Percentiles rank a stretch among this genome's conserved stretches.
Evolutionary conservation across 2,329 filamentous ascomycete genomes (phyloP).

Genomic region (Cercospora canescens): DNA sequence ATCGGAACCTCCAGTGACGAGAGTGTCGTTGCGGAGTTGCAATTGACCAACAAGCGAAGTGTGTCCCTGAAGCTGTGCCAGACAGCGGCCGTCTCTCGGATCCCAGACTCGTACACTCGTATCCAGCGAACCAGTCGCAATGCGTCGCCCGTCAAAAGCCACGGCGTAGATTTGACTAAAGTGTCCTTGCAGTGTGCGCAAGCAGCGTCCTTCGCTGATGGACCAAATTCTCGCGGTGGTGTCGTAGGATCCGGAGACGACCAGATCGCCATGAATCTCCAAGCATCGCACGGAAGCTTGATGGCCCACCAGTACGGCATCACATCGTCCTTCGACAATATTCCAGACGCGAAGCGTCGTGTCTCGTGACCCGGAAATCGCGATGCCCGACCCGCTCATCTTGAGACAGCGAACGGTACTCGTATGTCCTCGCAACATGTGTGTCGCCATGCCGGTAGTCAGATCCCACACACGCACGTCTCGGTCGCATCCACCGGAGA

Average conservation of each 20-base stretch:
- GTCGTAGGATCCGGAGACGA: slow-evolving; percentile 98
- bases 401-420: slow-evolving; percentile 96
- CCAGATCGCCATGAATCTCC: slow-evolving; percentile 92
- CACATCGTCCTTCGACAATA: slow-evolving; percentile 81
- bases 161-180: slow-evolving; percentile 99
- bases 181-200: slow-evolving; percentile 87
- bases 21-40: slow-evolving; percentile 90
- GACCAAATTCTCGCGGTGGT: slow-evolving; percentile 97
- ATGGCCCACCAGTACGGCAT: slow-evolving; percentile 89
- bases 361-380: slow-evolving; percentile 93
- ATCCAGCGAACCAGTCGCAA: slow-evolving; percentile 93
- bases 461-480: slow-evolving; percentile 98
- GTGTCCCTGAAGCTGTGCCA: slow-evolving; percentile 92
- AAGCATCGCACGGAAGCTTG: slow-evolving; percentile 94
- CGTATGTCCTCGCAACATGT: slow-evolving; percentile 89
- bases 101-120: slow-evolving; percentile 98
- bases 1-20: slow-evolving; percentile 95
- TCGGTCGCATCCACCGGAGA: slow-evolving; percentile 93
- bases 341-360: slow-evolving; percentile 96
- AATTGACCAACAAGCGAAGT: slow-evolving; percentile 95
- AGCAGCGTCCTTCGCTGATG: slow-evolving; percentile 89
- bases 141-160: slow-evolving; percentile 89
- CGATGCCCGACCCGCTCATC: slow-evolving; percentile 92
- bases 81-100: slow-evolving; percentile 59
- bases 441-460: slow-evolving; percentile 75